These are phyloP conservation scores for Omphalotus guepiniiformis DNA, from an alignment of 768 basidiomycete species.

Conservation along the genomic window DNA sequence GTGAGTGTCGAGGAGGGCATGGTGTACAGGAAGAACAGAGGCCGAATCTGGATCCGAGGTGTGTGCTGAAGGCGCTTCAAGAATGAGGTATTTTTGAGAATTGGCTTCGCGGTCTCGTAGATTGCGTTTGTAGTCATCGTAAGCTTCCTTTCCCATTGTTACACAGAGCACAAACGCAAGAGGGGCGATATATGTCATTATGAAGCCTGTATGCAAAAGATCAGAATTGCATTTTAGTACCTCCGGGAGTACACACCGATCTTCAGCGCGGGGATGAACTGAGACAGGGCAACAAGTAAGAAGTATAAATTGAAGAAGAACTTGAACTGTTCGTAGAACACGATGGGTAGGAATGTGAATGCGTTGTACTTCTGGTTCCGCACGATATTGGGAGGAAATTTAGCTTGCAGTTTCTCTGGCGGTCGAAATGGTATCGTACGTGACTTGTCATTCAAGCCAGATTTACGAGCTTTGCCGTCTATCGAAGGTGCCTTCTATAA, in stretches of 20 bases:
- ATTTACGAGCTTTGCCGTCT: conserved; percentile 23
- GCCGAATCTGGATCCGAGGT: conserved; percentile 16
- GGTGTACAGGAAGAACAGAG: conserved; percentile 30
- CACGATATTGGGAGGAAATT: conserved; percentile 84
- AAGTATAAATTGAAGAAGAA: conserved; percentile 99
- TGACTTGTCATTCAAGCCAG: conserved; percentile 59
- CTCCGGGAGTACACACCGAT: conserved; percentile 58
- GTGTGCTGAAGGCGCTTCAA: conserved; percentile 48
- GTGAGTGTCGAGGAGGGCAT: conserved; percentile 41
- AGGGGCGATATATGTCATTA: conserved; percentile 93
- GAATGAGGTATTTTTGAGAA: conserved; percentile 82
- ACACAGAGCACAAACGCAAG: conserved; percentile 92
- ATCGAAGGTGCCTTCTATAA: conserved; percentile 9
- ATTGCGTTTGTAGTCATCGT: conserved; percentile 95
- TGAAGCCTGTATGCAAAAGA: conserved; percentile 67
- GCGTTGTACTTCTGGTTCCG: conserved; percentile 98
- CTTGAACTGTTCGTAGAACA: conserved; percentile 99
- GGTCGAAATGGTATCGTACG: conserved; percentile 76
- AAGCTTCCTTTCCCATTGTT: conserved; percentile 98
- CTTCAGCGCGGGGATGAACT: conserved; percentile 93
- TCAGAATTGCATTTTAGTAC: conserved; percentile 1
- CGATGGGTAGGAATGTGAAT: conserved; percentile 94
- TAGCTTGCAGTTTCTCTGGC: conserved; percentile 64
- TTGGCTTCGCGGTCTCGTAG: conserved; percentile 93
- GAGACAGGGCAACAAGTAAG: conserved; percentile 91